These are phyloP conservation scores for Saccharomyces hybrid DNA, from an alignment of 1,139 yeast genomes.

Conservation along the genomic window DNA sequence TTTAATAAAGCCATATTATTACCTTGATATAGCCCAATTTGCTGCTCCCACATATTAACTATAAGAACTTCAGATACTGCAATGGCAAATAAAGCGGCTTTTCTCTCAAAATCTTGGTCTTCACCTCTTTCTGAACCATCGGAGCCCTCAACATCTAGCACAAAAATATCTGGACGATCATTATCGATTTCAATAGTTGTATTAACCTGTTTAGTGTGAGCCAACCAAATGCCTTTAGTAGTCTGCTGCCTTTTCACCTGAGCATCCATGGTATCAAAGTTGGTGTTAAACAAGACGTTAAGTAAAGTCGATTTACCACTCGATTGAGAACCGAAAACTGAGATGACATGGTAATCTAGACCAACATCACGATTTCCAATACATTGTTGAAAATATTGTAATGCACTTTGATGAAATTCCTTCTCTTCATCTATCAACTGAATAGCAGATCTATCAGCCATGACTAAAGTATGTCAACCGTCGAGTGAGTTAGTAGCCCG, in stretches of 20 bases:
- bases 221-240: conserved; percentile 93
- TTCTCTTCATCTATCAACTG: conserved; percentile 80
- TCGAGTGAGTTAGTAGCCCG: neutral
- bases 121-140: conserved; percentile 98
- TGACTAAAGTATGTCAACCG: neutral
- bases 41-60: conserved; percentile 94
- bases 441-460: conserved; percentile 25
- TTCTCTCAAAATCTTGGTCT: conserved; percentile 95
- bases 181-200: conserved; percentile 13
- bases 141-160: conserved; percentile 95
- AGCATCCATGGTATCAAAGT: conserved; percentile 91
- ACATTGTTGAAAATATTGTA: conserved; percentile 32
- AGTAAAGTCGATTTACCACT: conserved; percentile 92
- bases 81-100: conserved; percentile 89
- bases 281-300: conserved; percentile 76
- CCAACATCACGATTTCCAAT: conserved; percentile 42
- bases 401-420: conserved; percentile 41
- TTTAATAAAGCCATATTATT: conserved; percentile 93
- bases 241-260: conserved; percentile 63
- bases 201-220: conserved; percentile 46
- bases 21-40: conserved; percentile 93
- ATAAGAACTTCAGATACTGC: conserved; percentile 87
- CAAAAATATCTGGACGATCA: conserved; percentile 46
- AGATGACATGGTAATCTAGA: conserved; percentile 75
- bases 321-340: conserved; percentile 95